Base-by-base conservation (phyloP, 768 basidiomycete genomes). In the Psilocybe tampanensis region DNA sequence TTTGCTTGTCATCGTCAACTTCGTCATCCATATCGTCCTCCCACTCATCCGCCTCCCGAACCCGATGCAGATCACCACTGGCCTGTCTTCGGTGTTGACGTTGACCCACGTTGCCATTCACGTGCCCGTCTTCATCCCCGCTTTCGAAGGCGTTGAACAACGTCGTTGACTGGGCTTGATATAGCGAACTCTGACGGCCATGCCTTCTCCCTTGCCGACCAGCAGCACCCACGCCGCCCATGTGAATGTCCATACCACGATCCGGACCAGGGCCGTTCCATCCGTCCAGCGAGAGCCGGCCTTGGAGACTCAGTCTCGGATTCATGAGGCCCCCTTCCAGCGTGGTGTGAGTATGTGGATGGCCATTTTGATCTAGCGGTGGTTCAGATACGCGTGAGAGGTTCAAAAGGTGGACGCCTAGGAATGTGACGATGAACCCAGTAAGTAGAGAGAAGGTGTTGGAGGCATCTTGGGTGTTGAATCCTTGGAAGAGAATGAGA, bases 341-440 rank as follows among this genome's bases (percentile, higher is more conserved):
- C 3, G 86, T 69, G 12, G 81, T 75, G 67, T 85, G 85, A 33
- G 60, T 68, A 60, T 72, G 71, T 18, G 56, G 44, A 4, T 63
- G 54, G 12, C 64, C 64, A 49, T 72, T 65, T n/a, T 74, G 74
- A 51, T 77, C 73, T 6, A 78, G 70, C 2, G 74, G 72, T 13
- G 74, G 69, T 22, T 85, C 80, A 0, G 84, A 74, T 50, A 75
- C 74, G 21, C 91, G 87, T 2, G 92, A 92, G 60, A 92, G 68
- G 71, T 94, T 92, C 65, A 97, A 85, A 39, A 97, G 83, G 72
- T 97, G 92, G n/a, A 99, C 97, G 33, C 97, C 97, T 60, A 97
- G 82, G 78, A 97, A 98, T 50, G 94, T 99, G 65, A 93, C 86
- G 64, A 89, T 76, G 73, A 98, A 96, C 43, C 97, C 97, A 48